Percentiles rank a stretch among this genome's conserved stretches.
phyloP scores from a whole-genome alignment of 2,329 filamentous ascomycete species.

The Clonostachys solani region DNA sequence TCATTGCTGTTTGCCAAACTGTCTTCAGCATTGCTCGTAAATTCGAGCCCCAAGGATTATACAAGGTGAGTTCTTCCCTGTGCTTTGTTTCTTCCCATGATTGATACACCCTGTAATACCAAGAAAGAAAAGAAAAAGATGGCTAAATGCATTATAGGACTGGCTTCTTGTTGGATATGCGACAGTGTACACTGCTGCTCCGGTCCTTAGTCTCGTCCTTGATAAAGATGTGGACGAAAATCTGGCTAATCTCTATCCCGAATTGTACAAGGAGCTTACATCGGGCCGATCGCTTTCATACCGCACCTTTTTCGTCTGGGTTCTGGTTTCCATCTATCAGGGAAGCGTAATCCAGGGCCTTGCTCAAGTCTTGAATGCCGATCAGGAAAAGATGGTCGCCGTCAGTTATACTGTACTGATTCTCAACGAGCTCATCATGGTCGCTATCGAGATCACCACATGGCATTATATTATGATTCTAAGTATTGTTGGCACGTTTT shows the following conservation, averaged over 20 bases:
- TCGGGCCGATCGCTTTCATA: conserved; percentile 83
- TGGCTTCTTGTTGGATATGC: conserved; percentile 97
- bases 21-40: conserved; percentile 92
- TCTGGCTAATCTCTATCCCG: conserved; percentile 90
- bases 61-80: conserved; percentile 50
- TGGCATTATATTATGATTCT: conserved; percentile 95
- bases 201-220: conserved; percentile 88
- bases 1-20: conserved; percentile 93
- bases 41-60: conserved; percentile 91
- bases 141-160: conserved; percentile 45
- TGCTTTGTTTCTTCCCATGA: background rate
- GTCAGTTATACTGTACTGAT: conserved; percentile 91
- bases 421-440: conserved; percentile 95
- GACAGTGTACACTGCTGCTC: conserved; percentile 89
- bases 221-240: conserved; percentile 95
- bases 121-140: background rate
- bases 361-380: conserved; percentile 78
- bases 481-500: conserved; percentile 75
- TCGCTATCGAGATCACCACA: conserved; percentile 91
- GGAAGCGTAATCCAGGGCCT: conserved; percentile 94
- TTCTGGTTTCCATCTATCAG: conserved; percentile 91
- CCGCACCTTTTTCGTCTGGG: conserved; percentile 95
- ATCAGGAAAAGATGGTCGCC: conserved; percentile 73
- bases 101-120: background rate
- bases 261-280: conserved; percentile 97